Evolutionary conservation across 2,329 filamentous ascomycete species (phyloP).

Genomic region (Aspergillus latus): DNA sequence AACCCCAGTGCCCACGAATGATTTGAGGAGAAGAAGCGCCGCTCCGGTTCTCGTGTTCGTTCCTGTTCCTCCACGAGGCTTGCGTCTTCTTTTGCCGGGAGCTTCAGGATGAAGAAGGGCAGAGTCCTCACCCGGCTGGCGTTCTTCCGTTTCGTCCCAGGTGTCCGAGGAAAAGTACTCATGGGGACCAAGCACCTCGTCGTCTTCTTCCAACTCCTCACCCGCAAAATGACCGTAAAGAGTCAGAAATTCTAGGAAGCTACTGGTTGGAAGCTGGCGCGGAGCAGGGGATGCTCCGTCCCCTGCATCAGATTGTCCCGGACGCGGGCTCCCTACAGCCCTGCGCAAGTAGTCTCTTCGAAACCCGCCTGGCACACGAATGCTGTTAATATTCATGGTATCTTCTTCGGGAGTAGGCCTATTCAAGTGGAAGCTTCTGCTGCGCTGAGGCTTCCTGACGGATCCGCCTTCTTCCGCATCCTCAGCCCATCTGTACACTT

Average conservation of each 20-base stretch:
- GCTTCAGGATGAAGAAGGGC: conserved; percentile 70
- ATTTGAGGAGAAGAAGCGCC: conserved; percentile 85
- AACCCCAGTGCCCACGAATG: conserved; percentile 95
- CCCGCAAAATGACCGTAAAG: conserved; percentile 97
- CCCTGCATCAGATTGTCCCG: conserved; percentile 26
- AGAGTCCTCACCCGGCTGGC: conserved; percentile 84
- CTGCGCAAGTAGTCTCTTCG: conserved; percentile 84
- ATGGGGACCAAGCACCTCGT: conserved; percentile 80
- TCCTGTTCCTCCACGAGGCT: conserved; percentile 69
- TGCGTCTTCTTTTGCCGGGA: conserved; percentile 71
- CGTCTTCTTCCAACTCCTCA: conserved; percentile 94
- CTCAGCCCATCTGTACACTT: conserved; percentile 96
- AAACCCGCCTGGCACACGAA: conserved; percentile 92
- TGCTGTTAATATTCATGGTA: conserved; percentile 79
- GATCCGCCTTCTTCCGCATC: conserved; percentile 69
- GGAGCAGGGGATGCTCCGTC: conserved; percentile 40
- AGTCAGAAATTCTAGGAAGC: conserved; percentile 92
- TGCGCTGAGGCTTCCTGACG: conserved; percentile 65
- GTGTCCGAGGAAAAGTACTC: conserved; percentile 87
- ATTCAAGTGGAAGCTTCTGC: conserved; percentile 80
- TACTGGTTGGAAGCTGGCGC: conserved; percentile 76
- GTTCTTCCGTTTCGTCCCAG: conserved; percentile 60
- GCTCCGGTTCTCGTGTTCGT: conserved; percentile 78
- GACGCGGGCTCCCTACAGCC: conserved; percentile 59
- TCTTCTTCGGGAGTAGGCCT: conserved; percentile 78